Percentiles rank a stretch among this genome's conserved stretches.
phyloP scores from a whole-genome alignment of 352 stramenopile species.

The Globisporangium parvum region DNA sequence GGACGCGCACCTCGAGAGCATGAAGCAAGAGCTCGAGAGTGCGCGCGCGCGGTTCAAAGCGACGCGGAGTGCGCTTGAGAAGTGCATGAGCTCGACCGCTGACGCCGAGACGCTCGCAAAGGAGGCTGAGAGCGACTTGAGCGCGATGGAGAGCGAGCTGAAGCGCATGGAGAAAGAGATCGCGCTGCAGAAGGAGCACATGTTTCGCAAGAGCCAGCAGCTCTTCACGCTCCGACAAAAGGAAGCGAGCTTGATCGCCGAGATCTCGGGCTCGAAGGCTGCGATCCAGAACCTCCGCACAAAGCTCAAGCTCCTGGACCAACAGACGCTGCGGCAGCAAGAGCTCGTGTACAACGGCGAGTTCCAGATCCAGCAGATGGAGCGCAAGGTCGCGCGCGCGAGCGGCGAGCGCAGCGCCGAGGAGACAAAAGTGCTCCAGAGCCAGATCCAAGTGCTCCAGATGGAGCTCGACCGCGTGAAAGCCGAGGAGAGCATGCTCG shows the following conservation, averaged over 20 bases:
- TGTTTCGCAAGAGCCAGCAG: conserved; percentile 89
- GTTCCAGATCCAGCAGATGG: conserved; percentile 97
- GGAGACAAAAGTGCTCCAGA: conserved; percentile 90
- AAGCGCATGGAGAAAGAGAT: conserved; percentile 75
- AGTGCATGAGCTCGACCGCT: conserved; percentile 57
- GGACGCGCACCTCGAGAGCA: conserved; percentile 63
- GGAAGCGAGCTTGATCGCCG: conserved; percentile 85
- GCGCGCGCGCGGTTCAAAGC: conserved; percentile 71
- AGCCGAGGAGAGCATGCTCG: conserved; percentile 87
- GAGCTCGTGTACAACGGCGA: conserved; percentile 95
- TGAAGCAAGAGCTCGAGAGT: conserved; percentile 70
- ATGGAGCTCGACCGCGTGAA: conserved; percentile 84
- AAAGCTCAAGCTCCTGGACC: conserved; percentile 91
- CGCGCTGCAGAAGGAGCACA: conserved; percentile 85
- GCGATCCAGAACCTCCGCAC: conserved; percentile 82
- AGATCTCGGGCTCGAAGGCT: conserved; percentile 90
- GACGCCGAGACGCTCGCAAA: conserved; percentile 84
- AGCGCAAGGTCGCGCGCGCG: conserved; percentile 91
- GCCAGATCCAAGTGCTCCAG: conserved; percentile 88
- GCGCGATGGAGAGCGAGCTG: conserved; percentile 53
- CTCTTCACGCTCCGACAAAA: conserved; percentile 85
- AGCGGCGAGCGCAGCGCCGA: conserved; percentile 92
- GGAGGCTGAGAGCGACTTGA: conserved; percentile 73
- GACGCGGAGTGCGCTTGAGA: conserved; percentile 74
- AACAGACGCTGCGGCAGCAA: conserved; percentile 86